Percentiles rank a stretch among this genome's conserved stretches.
Evolutionary conservation across 495 filamentous ascomycete genomes (phyloP).

Genomic region (Penicillium desertorum): DNA sequence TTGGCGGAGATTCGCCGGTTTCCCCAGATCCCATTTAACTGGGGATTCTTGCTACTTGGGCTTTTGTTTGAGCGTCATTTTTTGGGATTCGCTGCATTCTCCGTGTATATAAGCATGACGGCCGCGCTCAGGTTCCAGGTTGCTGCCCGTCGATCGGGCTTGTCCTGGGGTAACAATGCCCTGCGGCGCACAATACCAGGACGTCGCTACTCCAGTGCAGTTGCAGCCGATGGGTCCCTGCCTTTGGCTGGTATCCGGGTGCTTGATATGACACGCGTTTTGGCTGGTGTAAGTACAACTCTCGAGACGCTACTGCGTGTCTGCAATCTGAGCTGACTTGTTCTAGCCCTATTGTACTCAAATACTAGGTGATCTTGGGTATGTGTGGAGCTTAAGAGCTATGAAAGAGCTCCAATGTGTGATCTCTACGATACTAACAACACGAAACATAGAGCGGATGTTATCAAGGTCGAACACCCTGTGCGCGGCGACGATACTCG

Average conservation of each 20-base stretch:
- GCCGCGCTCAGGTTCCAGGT: slow-evolving; percentile 27
- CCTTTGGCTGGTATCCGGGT: slow-evolving; percentile 85
- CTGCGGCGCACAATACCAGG: slow-evolving; percentile 28
- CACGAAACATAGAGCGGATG: slow-evolving; percentile 67
- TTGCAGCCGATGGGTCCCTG: slow-evolving; percentile 41
- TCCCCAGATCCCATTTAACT: slow-evolving; percentile 21
- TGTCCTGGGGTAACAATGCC: slow-evolving; percentile 24
- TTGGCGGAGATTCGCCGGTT: slow-evolving; percentile 31
- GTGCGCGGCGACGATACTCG: slow-evolving; percentile 88
- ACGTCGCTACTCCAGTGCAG: slow-evolving; percentile 37
- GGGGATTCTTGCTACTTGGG: slow-evolving; percentile 2
- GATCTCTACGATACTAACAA: background rate
- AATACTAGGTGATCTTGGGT: slow-evolving; percentile 96
- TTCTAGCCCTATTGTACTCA: slow-evolving; percentile 95
- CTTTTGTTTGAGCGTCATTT: slow-evolving; percentile 9
- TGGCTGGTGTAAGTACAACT: slow-evolving; percentile 75
- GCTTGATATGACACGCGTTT: slow-evolving; percentile 93
- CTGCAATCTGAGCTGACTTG: slow-evolving; percentile 19
- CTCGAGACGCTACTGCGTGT: background rate
- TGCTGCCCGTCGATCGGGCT: slow-evolving; percentile 27
- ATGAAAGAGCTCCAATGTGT: slow-evolving; percentile 6
- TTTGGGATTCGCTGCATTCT: background rate
- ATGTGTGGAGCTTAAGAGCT: slow-evolving; percentile 31
- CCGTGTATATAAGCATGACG: slow-evolving; percentile 24
- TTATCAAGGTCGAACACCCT: slow-evolving; percentile 97